Evolutionary conservation across 2,329 filamentous ascomycete species (phyloP).

Genomic region (Colletotrichum eremochloae): DNA sequence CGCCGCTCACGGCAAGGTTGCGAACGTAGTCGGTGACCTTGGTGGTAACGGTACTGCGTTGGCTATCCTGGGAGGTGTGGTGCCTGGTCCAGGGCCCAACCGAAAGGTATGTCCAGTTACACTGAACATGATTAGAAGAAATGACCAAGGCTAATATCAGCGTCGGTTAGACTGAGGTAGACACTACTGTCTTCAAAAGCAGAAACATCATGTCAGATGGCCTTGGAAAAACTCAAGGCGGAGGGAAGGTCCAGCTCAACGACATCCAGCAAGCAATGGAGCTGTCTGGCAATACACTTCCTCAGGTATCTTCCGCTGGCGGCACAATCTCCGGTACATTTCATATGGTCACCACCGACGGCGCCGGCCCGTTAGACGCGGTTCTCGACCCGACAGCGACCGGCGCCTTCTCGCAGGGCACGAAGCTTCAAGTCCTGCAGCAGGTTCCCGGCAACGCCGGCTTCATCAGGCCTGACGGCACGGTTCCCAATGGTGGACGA

Average conservation of each 20-base stretch:
- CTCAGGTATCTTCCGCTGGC: constrained; percentile 53
- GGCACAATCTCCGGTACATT: constrained; percentile 53
- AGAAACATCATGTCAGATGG: constrained; percentile 53
- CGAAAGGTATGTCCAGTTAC: constrained; percentile 42
- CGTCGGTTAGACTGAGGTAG: constrained; percentile 54
- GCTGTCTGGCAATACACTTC: constrained; percentile 54
- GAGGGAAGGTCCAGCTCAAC: constrained; percentile 53
- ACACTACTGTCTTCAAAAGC: constrained; percentile 59
- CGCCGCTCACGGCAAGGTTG: constrained; percentile 49
- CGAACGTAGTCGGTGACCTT: constrained; percentile 47
- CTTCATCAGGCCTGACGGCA: constrained; percentile 49
- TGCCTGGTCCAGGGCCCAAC: constrained; percentile 57
- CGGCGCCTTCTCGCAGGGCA: constrained; percentile 51
- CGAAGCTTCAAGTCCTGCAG: constrained; percentile 47
- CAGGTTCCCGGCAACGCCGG: constrained; percentile 55
- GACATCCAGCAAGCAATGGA: constrained; percentile 52
- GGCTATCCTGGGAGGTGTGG: constrained; percentile 54
- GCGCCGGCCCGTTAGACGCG: constrained; percentile 55
- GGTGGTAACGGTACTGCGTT: constrained; percentile 57
- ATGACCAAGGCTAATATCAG: not conserved
- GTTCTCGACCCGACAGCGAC: constrained; percentile 55
- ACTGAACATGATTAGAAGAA: not conserved
- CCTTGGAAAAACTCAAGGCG: constrained; percentile 53
- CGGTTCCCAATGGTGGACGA: constrained; percentile 18
- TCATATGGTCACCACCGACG: constrained; percentile 58